These are phyloP conservation scores for Fomitopsis schrenkii DNA, from an alignment of 1,284 basidiomycete genomes.

Conservation along the genomic window DNA sequence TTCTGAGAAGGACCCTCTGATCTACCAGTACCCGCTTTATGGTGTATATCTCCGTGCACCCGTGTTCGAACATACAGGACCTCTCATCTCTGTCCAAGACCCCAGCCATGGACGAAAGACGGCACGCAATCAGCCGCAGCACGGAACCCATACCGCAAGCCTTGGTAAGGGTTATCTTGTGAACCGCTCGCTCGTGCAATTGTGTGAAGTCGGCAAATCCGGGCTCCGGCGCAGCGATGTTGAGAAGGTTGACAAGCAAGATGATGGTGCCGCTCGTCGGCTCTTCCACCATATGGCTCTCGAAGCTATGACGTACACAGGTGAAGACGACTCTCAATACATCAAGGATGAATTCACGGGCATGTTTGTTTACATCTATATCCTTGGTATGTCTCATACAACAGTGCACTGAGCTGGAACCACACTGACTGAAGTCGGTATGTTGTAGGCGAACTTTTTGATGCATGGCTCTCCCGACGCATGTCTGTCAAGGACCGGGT, in stretches of 20 bases:
- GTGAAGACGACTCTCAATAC: not conserved
- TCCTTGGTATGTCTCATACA: conserved; percentile 15
- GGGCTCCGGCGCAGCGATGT: conserved; percentile 19
- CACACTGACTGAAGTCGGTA: not conserved
- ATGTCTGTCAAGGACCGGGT: conserved; percentile 14
- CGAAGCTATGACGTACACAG: conserved; percentile 10
- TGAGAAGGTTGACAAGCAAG: conserved; percentile 25
- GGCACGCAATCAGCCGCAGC: conserved; percentile 20
- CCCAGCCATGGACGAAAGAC: conserved; percentile 20
- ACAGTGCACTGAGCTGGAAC: not conserved
- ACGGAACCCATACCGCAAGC: conserved; percentile 23
- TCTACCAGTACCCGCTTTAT: conserved; percentile 16
- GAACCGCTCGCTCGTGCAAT: conserved; percentile 17
- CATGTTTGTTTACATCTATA: conserved; percentile 22
- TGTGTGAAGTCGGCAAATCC: conserved; percentile 7
- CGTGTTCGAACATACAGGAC: conserved; percentile 15
- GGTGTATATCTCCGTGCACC: conserved; percentile 15
- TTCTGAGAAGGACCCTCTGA: conserved; percentile 8
- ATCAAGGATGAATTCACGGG: conserved; percentile 16
- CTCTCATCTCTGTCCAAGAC: conserved; percentile 17
- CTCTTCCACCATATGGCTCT: conserved; percentile 18
- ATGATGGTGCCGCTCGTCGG: conserved; percentile 24
- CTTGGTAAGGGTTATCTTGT: conserved; percentile 18
- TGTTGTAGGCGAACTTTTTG: not conserved
- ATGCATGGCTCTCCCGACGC: conserved; percentile 8